Base-by-base conservation (phyloP, 805 yeast genomes). In the Yamadazyma philogaea region DNA sequence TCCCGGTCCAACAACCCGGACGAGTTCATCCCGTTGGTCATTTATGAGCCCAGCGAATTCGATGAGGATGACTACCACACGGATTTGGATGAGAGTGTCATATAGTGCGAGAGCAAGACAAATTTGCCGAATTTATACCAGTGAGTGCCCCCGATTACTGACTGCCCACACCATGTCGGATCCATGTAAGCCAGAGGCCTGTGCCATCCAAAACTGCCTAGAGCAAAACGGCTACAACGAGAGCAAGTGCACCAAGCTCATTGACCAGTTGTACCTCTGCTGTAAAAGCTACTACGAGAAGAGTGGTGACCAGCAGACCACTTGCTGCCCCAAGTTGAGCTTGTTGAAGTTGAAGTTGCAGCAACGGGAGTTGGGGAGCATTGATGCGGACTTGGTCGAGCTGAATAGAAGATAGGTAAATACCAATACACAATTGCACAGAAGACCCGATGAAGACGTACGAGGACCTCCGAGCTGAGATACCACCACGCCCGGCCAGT, bases 171-270 rank as follows among this genome's bases (percentile, higher is more conserved):
- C 12, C 28, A 22, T 15, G 31, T 21, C 36, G 8, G 44, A 41
- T 17, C 77, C 84, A 2, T 87, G 96, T 62, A 85, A 85, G 56
- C 74, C 84, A 5, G 74, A 82, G 49, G 96, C 96, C 2, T 87
- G 96, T 64, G 81, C 80, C 2, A 87, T 87, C 30, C 95, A 87
- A 60, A 84, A 82, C 51, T 89, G 97, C 56, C 64, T 89, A 7
- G 74, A 76, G 40, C 56, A 64, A 19, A 73, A 74, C 50, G 73
- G 77, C 30, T 89, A 80, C 63, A 74, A 86, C 59, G 96, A 90
- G 57, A 59, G 85, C 6, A 81, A 77, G 52, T 89, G 97, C 58
- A 75, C 87, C 7, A 69, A 72, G 44, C 63, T 74, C 8, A 87
- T 90, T 26, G 89, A 84, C 55, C 68, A 74, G 37, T 63, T 89